Base-by-base conservation (phyloP, 2,329 filamentous ascomycete genomes). In the Exophiala sideris region DNA sequence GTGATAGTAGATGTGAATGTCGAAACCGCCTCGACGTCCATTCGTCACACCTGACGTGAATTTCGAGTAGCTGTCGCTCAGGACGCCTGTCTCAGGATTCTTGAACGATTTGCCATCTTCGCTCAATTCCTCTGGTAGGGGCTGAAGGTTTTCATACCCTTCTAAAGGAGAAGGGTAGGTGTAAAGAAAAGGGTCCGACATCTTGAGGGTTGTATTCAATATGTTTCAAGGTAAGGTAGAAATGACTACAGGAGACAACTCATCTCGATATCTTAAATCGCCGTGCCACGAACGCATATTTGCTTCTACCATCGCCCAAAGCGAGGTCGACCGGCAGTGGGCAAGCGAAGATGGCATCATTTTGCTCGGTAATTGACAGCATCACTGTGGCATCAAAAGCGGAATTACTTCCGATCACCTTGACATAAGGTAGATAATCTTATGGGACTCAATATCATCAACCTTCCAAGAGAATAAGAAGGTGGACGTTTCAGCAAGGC, bases 1-100 rank as follows among this genome's bases (percentile, higher is more conserved):
- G 59, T 85, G 82, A 70, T 90, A 89, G 72, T 96, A 96, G 64
- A 96, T 85, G 70, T 96, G 91, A 12, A 95, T 72, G 67, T 96
- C 91, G 61, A 96, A 96, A 9, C 85, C 91, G 8, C 48, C 59
- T 18, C 57, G 49, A 11, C 1, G 66, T 69, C 2, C 79, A 83
- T 54, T 86, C 88, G 41, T 83, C 76, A 32, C 95, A 74, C 0
- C 89, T 88, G 2, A 80, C 0, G 79, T 71, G 63, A 96, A 96
- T 34, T 74, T 71, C 12, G 82, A 77, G 66, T 95, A 95, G 11
- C 88, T 82, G 48, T 79, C 72, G 67, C 88, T 92, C 46, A 80
- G 73, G 3, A 77, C 70, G 1, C 79, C 79, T 0, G 81, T 75
- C 32, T 81, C 76, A 0, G 82, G 82, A 64, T 95, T 95, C 49